phyloP scores from a whole-genome alignment of 495 filamentous ascomycete genomes.

The Lindgomyces ingoldianus region DNA sequence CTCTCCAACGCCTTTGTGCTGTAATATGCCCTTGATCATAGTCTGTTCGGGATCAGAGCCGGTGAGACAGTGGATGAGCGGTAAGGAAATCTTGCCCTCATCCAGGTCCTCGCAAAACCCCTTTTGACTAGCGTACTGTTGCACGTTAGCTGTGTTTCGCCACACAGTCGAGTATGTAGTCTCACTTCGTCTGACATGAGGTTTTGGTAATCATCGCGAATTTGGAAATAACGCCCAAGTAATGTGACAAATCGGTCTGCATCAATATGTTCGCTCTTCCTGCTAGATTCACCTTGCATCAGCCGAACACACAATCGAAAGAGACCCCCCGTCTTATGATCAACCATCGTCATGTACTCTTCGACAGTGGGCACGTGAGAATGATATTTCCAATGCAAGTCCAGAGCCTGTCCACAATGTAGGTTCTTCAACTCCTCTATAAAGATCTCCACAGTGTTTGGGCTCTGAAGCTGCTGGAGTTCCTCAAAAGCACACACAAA shows the following conservation, averaged over 20 bases:
- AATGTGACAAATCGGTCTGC: conserved; percentile 76
- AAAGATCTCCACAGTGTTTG: conserved; percentile 61
- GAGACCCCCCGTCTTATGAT: conserved; percentile 71
- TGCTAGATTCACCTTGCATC: not conserved
- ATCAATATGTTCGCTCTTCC: not conserved
- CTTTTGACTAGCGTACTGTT: conserved; percentile 78
- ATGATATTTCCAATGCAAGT: conserved; percentile 93
- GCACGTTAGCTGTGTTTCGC: not conserved
- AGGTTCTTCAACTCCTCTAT: conserved; percentile 61
- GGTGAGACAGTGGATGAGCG: conserved; percentile 94
- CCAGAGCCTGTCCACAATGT: conserved; percentile 90
- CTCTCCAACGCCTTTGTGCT: too few species aligned
- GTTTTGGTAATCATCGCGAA: conserved; percentile 94
- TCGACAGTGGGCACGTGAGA: conserved; percentile 88
- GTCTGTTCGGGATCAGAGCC: too few species aligned
- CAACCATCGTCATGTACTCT: conserved; percentile 97
- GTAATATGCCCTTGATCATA: too few species aligned
- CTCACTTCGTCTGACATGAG: conserved; percentile 62
- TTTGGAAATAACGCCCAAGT: conserved; percentile 90
- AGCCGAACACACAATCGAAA: not conserved
- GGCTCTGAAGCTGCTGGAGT: conserved; percentile 53
- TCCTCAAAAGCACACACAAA: conserved; percentile 75
- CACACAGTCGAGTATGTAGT: not conserved
- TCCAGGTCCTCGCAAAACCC: conserved; percentile 94
- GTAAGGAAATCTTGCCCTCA: conserved; percentile 96